phyloP scores from a whole-genome alignment of 495 filamentous ascomycete species.

The Aspergillus olivimuriae region DNA sequence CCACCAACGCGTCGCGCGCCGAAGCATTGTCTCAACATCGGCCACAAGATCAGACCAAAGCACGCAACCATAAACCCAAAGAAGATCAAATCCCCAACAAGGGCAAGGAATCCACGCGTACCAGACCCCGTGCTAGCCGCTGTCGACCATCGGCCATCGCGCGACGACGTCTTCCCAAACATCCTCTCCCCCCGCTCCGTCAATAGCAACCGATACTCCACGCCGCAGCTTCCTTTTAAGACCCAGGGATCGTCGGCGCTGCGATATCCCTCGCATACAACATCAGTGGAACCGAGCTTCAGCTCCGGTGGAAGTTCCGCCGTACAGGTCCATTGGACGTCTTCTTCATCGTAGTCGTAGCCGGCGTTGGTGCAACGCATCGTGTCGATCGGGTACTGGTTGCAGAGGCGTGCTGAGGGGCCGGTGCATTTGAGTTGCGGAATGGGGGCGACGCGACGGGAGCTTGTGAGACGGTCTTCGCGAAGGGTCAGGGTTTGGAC shows the following conservation, averaged over 20 bases:
- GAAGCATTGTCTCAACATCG: slow-evolving; percentile 16
- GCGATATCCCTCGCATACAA: slow-evolving; percentile 86
- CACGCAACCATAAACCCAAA: slow-evolving; percentile 44
- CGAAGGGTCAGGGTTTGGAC: slow-evolving; percentile 75
- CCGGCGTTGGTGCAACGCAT: slow-evolving; percentile 90
- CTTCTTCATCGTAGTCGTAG: slow-evolving; percentile 56
- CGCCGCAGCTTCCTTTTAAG: slow-evolving; percentile 84
- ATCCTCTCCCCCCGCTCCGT: slow-evolving; percentile 74
- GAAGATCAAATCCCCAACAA: slow-evolving; percentile 32
- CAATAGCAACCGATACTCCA: slow-evolving; percentile 79
- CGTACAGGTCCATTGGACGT: slow-evolving; percentile 85
- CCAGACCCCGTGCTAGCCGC: slow-evolving; percentile 6
- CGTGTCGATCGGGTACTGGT: slow-evolving; percentile 63
- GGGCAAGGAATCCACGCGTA: slow-evolving; percentile 11
- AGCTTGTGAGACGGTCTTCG: slow-evolving; percentile 53
- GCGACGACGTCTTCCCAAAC: slow-evolving; percentile 49
- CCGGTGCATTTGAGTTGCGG: slow-evolving; percentile 82
- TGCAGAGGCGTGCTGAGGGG: slow-evolving; percentile 46
- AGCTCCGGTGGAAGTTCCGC: slow-evolving; percentile 75
- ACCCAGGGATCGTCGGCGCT: slow-evolving; percentile 71
- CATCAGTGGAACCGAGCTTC: slow-evolving; percentile 84
- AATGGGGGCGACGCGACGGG: slow-evolving; percentile 69
- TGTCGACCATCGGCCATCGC: slow-evolving; percentile 4
- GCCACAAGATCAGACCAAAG: slow-evolving; percentile 25
- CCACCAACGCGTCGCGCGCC: slow-evolving; percentile 11